A percentile compares a stretch with the other conserved stretches of the same genome.
Conservation (phyloP, 2,329 filamentous ascomycete genomes). For the Colletotrichum plurivorum region DNA sequence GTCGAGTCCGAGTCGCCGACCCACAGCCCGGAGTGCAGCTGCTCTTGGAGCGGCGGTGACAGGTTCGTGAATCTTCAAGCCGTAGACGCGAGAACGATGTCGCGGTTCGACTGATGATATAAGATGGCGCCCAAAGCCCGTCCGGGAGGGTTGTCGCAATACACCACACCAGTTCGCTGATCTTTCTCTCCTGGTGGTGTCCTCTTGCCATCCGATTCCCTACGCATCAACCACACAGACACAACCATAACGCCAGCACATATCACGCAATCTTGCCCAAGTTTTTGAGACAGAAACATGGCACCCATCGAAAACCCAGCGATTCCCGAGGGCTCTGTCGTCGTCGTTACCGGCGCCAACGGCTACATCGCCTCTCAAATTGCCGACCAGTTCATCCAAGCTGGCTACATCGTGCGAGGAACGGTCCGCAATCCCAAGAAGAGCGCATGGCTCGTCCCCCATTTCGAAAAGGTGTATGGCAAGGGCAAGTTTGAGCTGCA, state of each 20-base stretch:
- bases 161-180: too few relatives aligned
- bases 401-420: constrained; percentile 61
- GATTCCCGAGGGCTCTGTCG: constrained; percentile 47
- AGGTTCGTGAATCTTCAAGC: too few relatives aligned
- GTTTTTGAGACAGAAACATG: background rate
- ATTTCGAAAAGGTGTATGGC: constrained; percentile 51
- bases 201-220: constrained; percentile 22
- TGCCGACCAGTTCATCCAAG: constrained; percentile 53
- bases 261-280: background rate
- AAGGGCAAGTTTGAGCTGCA: constrained; percentile 51
- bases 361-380: constrained; percentile 58
- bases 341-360: constrained; percentile 59
- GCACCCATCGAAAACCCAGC: constrained; percentile 28
- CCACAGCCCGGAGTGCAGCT: constrained; percentile 10
- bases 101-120: background rate
- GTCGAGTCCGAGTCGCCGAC: constrained; percentile 30
- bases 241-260: background rate
- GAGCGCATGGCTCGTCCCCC: constrained; percentile 48
- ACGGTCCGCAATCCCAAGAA: constrained; percentile 55
- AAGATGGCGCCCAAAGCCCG: background rate
- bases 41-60: background rate
- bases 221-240: constrained; percentile 15
- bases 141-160: background rate
- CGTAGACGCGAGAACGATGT: background rate
- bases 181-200: constrained; percentile 1